These are phyloP conservation scores for Claviceps sp. DNA, from an alignment of 2,329 filamentous ascomycete genomes.

Conservation along the genomic window DNA sequence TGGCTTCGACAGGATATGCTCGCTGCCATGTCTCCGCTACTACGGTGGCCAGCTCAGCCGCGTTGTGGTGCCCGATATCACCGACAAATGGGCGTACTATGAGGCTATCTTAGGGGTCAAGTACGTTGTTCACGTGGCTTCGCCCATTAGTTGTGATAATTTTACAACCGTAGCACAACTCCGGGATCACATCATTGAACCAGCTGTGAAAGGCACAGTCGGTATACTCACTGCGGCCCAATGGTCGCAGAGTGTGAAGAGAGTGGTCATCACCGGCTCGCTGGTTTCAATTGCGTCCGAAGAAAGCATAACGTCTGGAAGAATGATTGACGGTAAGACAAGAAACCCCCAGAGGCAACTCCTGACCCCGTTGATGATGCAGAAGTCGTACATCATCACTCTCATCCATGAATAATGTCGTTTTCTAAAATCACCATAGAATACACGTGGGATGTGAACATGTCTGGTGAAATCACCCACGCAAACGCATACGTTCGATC, in stretches of 20 bases:
- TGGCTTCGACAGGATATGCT: slow-evolving; percentile 7
- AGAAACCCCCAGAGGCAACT: fast-evolving
- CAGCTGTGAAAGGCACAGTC: slow-evolving; percentile 22
- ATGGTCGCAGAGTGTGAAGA: slow-evolving; percentile 19
- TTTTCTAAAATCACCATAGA: not conserved
- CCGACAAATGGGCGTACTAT: slow-evolving; percentile 23
- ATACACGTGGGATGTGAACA: not conserved
- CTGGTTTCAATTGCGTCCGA: slow-evolving; percentile 11
- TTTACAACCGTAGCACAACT: not conserved
- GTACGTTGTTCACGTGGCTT: slow-evolving; percentile 22
- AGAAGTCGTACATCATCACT: no score
- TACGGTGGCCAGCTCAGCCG: slow-evolving; percentile 10
- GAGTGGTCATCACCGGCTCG: slow-evolving; percentile 30
- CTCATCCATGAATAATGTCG: no score
- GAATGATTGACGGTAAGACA: not conserved
- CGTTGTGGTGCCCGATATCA: slow-evolving; percentile 24
- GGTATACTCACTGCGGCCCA: slow-evolving; percentile 23
- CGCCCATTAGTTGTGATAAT: slow-evolving; percentile 8
- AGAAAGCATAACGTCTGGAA: not conserved
- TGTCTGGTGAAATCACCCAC: slow-evolving; percentile 16
- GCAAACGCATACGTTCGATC: slow-evolving; percentile 23
- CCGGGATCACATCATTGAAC: slow-evolving; percentile 12
- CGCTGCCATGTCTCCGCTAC: slow-evolving; percentile 4
- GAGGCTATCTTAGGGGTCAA: slow-evolving; percentile 24
- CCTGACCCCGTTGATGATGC: not conserved